Base-by-base conservation (phyloP, 805 yeast genomes). In the Monosporozyma servazzii region DNA sequence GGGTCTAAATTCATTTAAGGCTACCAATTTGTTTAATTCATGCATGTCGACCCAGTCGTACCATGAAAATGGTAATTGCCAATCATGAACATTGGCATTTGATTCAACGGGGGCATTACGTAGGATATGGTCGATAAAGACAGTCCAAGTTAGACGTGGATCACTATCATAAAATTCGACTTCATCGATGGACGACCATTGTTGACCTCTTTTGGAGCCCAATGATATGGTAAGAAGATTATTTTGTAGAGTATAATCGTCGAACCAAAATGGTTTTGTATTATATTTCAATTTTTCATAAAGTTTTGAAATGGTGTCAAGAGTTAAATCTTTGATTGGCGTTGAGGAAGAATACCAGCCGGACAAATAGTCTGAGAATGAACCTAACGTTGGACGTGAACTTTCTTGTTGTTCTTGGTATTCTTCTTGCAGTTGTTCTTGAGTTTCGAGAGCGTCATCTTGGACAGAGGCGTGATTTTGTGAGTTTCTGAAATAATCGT, bases 81-180 rank as follows among this genome's bases (percentile, higher is more conserved):
- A 45, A 17, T 47, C 39, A 3, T 45, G 18, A 3, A 40, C n/a
- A 2, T 9, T 27, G 8, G 27, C 27, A n/a, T n/a, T n/a, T 7
- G 27, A 25, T 5, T 2, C 27, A 21, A 11, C 6, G 27, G 36
- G 33, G 5, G 36, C 41, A 20, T 53, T 18, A n/a, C 30, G 45
- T 23, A 49, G 7, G 3, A 78, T 64, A 52, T 75, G 67, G 51
- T 74, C 67, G 40, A 80, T 54, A 60, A 77, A 77, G 0, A 74
- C 75, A 0, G 81, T 65, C 58, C 78, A 69, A 0, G 82, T 74
- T 52, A 81, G 68, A 42, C 86, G 62, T n/a, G 87, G 86, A 55
- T 82, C 87, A 55, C 70, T 74, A 23, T 66, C 64, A 54, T 72
- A 81, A 61, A 75, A 75, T 54, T 62, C 59, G 27, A 59, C 46